Evolutionary conservation across 2,329 filamentous ascomycete genomes (phyloP).

Genomic region (Ophiostoma triangulosporum): DNA sequence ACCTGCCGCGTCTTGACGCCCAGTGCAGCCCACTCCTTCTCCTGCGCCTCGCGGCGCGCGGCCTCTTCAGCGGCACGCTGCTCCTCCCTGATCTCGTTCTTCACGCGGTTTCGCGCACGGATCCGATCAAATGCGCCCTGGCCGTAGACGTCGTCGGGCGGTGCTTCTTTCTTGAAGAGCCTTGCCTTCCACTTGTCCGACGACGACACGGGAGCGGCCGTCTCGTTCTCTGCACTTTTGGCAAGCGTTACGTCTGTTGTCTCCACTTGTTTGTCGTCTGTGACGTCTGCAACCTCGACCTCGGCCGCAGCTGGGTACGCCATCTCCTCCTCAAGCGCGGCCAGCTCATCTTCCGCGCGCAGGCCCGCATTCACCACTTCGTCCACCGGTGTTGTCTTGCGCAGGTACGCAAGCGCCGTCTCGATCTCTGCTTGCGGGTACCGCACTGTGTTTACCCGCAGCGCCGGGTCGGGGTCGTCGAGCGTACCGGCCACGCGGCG

Average conservation of each 20-base stretch:
- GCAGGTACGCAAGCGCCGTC: conserved; percentile 40
- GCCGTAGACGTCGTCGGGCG: conserved; percentile 40
- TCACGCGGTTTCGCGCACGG: conserved; percentile 37
- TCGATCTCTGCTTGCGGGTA: conserved; percentile 30
- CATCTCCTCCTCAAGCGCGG: conserved; percentile 28
- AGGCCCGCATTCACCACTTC: conserved; percentile 48
- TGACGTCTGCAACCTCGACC: conserved; percentile 13
- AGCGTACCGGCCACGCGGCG: conserved; percentile 50
- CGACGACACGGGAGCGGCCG: background rate
- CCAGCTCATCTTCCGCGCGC: conserved; percentile 49
- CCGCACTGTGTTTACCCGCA: conserved; percentile 31
- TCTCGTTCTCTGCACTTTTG: background rate
- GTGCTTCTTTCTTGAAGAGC: conserved; percentile 17
- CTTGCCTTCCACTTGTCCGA: conserved; percentile 12
- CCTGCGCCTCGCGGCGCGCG: conserved; percentile 13
- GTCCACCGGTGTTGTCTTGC: conserved; percentile 40
- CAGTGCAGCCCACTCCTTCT: conserved; percentile 22
- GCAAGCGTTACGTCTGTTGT: background rate
- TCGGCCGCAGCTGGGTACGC: conserved; percentile 17
- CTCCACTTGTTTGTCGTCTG: background rate
- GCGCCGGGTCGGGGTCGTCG: conserved; percentile 46
- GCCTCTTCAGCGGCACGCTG: conserved; percentile 19
- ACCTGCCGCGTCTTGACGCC: conserved; percentile 21
- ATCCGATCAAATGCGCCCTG: conserved; percentile 43
- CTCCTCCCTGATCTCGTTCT: conserved; percentile 29